Evolutionary conservation across 1,284 basidiomycete species (phyloP).

Genomic region (Trichosporon coremiiforme): DNA sequence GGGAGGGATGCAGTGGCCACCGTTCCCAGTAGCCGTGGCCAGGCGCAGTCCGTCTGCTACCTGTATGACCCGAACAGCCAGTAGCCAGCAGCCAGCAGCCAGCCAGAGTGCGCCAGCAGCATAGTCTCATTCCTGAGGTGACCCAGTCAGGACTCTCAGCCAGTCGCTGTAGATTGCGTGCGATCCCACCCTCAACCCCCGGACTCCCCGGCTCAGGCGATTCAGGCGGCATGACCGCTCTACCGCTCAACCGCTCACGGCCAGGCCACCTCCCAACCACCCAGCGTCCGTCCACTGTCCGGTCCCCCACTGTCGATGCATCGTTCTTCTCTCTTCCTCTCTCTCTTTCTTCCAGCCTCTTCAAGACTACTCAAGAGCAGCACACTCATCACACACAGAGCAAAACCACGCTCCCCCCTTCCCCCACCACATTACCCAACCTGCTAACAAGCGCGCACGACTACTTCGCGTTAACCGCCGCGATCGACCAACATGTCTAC

Average conservation of each 20-base stretch:
- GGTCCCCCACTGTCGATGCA: neutral
- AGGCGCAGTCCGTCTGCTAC: neutral
- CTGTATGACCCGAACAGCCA: neutral
- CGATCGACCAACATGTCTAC: constrained; percentile 33
- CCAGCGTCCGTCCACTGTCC: constrained; percentile 8
- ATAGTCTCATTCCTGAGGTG: neutral
- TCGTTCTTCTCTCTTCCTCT: constrained; percentile 24
- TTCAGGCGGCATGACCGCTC: neutral
- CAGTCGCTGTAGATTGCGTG: neutral
- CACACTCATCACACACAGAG: constrained; percentile 22
- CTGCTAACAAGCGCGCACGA: constrained; percentile 21
- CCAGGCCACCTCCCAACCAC: neutral
- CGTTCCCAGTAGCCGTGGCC: neutral
- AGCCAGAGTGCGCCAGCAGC: neutral
- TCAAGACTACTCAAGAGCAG: constrained; percentile 33
- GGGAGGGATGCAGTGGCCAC: neutral
- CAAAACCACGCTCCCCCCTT: constrained; percentile 21
- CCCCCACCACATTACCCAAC: constrained; percentile 22
- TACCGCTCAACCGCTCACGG: too few relatives aligned
- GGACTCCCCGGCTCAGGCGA: neutral
- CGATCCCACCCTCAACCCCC: neutral
- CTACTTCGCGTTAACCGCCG: constrained; percentile 25
- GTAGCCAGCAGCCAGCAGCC: too few relatives aligned
- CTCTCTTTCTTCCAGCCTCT: constrained; percentile 36
- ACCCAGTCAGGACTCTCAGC: neutral